Conservation (phyloP, 176 grass and related monocot genomes). For the Avena sativa region DNA sequence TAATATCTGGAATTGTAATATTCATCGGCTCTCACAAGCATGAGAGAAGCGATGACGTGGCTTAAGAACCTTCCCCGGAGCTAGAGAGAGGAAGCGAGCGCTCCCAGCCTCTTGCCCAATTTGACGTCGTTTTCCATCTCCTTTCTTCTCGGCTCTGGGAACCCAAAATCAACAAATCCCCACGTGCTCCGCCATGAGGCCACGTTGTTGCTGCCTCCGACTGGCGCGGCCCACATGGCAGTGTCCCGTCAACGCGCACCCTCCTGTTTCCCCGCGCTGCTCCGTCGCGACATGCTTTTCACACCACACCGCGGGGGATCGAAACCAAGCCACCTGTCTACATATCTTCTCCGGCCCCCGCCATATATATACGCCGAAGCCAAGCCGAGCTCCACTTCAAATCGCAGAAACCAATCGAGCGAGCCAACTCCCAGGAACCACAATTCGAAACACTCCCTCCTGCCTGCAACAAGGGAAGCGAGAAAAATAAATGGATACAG, state of each 20-base stretch:
- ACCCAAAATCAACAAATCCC: slow-evolving; percentile 10
- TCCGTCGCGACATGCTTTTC: slow-evolving; percentile 33
- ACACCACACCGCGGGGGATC: neutral
- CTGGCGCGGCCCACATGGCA: slow-evolving; percentile 22
- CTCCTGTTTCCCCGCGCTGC: neutral
- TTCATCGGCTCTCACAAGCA: neutral
- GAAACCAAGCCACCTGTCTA: neutral
- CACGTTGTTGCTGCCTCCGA: slow-evolving; percentile 24
- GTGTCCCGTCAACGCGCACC: slow-evolving; percentile 13
- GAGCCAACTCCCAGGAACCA: neutral
- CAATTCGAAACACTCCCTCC: neutral
- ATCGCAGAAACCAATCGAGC: slow-evolving; percentile 16
- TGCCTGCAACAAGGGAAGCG: neutral
- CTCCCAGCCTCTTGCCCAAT: slow-evolving; percentile 8
- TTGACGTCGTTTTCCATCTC: slow-evolving; percentile 32
- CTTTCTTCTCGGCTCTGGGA: neutral
- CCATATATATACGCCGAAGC: slow-evolving; percentile 27
- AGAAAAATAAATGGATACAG: slow-evolving; percentile 30
- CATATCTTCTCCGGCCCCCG: neutral
- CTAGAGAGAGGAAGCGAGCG: neutral
- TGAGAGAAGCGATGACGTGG: slow-evolving; percentile 23
- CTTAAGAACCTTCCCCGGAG: neutral
- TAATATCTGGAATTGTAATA: neutral
- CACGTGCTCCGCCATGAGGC: slow-evolving; percentile 33
- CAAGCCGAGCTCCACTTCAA: slow-evolving; percentile 14